Evolutionary conservation across 2,329 filamentous ascomycete species (phyloP).

Genomic region (Xylariaceae sp.): DNA sequence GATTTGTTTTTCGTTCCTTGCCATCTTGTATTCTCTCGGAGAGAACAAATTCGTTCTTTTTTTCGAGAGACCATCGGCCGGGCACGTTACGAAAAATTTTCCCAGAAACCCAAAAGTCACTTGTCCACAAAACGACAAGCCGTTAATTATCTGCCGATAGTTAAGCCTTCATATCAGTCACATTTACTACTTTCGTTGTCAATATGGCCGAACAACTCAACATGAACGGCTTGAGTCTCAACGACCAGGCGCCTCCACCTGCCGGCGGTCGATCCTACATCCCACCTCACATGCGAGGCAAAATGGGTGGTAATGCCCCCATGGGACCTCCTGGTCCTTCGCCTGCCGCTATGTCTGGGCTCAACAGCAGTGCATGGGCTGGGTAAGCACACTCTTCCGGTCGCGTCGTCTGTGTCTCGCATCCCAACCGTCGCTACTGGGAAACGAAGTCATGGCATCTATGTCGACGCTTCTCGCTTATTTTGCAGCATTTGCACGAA

Average conservation of each 20-base stretch:
- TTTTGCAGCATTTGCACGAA: neutral
- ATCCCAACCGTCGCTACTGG: neutral
- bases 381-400: conserved; percentile 42
- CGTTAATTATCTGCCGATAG: conserved; percentile 9
- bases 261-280: conserved; percentile 64
- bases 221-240: conserved; percentile 70
- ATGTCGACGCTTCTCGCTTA: conserved; percentile 1
- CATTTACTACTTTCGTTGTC: conserved; percentile 28
- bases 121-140: conserved; percentile 12
- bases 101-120: conserved; percentile 7
- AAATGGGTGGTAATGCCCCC: conserved; percentile 37
- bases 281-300: conserved; percentile 74
- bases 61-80: conserved; percentile 29
- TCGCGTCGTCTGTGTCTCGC: neutral
- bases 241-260: conserved; percentile 38
- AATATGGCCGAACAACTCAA: conserved; percentile 81
- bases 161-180: conserved; percentile 12
- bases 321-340: conserved; percentile 32
- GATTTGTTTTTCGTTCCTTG: conserved; percentile 22
- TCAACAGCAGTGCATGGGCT: conserved; percentile 63
- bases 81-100: conserved; percentile 29
- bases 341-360: conserved; percentile 42
- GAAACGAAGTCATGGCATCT: neutral
- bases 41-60: conserved; percentile 31
- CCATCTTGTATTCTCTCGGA: conserved; percentile 27